These are phyloP conservation scores for Arthroderma sp. DNA, from an alignment of 2,329 filamentous ascomycete species.

Conservation along the genomic window DNA sequence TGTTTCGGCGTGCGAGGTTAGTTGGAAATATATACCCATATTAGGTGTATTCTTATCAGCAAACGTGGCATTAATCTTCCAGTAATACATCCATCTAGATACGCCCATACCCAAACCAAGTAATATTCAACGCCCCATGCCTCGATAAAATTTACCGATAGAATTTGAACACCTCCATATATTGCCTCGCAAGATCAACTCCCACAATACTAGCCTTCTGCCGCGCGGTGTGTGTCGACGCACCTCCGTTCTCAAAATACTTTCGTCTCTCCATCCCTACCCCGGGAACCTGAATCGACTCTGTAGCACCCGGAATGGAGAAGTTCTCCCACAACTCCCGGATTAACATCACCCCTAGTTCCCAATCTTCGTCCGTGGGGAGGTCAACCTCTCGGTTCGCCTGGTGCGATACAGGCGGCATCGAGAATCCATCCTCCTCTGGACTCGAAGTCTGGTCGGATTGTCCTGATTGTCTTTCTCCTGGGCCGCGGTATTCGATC, in stretches of 20 bases:
- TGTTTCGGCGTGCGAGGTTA: no score
- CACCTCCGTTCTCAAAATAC: slow-evolving; percentile 9
- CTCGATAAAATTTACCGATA: slow-evolving; percentile 22
- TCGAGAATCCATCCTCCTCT: neutral
- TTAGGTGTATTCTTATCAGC: neutral
- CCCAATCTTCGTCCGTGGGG: slow-evolving; percentile 25
- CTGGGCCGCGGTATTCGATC: slow-evolving; percentile 32
- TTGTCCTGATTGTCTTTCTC: neutral
- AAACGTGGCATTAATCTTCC: neutral
- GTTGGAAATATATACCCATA: no score
- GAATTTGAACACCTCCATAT: slow-evolving; percentile 36
- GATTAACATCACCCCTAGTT: slow-evolving; percentile 30
- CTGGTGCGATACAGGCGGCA: neutral
- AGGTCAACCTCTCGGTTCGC: slow-evolving; percentile 7
- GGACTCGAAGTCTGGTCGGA: neutral
- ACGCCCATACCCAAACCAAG: neutral
- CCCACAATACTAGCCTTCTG: slow-evolving; percentile 21
- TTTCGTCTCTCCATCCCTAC: slow-evolving; percentile 29
- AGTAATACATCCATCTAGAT: neutral
- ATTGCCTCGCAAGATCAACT: slow-evolving; percentile 33
- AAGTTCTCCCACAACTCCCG: slow-evolving; percentile 32
- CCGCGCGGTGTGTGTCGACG: slow-evolving; percentile 13
- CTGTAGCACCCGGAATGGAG: slow-evolving; percentile 27
- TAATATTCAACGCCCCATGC: neutral
- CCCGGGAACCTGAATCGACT: slow-evolving; percentile 33